Evolutionary conservation across 129 eudicot genomes (phyloP), one percentile per base, ranked within the genome.

Genomic region (Chrysanthemum makinoi): DNA sequence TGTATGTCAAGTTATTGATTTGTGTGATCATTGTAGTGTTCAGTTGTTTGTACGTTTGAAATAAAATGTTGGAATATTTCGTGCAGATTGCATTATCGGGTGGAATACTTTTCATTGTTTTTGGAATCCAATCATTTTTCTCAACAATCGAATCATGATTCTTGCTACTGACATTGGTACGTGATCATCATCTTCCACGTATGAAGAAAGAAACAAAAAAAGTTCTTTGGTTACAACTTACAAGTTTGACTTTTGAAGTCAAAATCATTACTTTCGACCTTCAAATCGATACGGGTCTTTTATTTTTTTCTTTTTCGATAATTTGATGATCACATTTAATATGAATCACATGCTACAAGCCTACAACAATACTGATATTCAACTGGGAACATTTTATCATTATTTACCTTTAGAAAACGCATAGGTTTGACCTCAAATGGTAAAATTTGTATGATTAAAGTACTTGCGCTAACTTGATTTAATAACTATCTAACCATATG

Each of bases 51-150:
- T 64, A 47, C 22, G 10, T 13, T 65, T 16, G 19, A 55, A 65
- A 54, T 43, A 72, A 17, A 44, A 54, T 16, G 43, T 57, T 57
- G 7, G n/a, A 22, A 48, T 12, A 69, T 64, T 24, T 70, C 47
- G 20, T 81, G 77, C 81, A 88, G 96, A 80, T 91, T 68, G 85
- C 90, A 1, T 62, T 91, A 63, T 79, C 83, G 16, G 91, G 96
- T 55, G 96, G 97, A 59, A 66, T 82, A 76, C 93, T 91, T 48
- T 91, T 91, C 80, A 84, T 91, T 53, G 77, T 88, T 47, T 86
- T 91, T 49, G 96, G 97, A 61, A 77, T 91, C 68, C 89, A 88
- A 47, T 91, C 90, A 35, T 80, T 86, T 70, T 80, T 91, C 66
- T 75, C 85, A 12, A 73, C 86, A 0, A 73, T 75, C 3, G 84